phyloP scores from a whole-genome alignment of 2,329 filamentous ascomycete genomes.

The Dactylonectria macrodidyma region DNA sequence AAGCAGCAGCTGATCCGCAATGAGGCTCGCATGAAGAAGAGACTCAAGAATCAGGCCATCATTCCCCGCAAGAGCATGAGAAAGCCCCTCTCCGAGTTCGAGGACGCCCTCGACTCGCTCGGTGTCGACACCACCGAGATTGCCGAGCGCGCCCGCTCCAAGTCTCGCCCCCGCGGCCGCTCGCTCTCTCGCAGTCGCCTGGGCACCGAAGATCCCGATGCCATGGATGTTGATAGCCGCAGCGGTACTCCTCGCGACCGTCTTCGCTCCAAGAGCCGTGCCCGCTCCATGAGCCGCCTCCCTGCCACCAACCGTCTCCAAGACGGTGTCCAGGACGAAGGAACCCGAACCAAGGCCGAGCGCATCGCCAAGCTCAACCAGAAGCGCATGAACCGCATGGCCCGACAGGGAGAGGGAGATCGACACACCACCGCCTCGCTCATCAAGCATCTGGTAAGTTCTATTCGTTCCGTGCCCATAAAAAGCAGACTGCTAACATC shows the following conservation, averaged over 20 bases:
- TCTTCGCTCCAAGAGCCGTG: slow-evolving; percentile 81
- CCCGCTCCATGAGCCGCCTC: slow-evolving; percentile 73
- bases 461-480: slow-evolving; percentile 2
- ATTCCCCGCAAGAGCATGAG: slow-evolving; percentile 88
- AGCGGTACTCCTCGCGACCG: slow-evolving; percentile 66
- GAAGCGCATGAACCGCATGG: slow-evolving; percentile 99
- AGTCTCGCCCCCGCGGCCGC: slow-evolving; percentile 78
- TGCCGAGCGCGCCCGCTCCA: slow-evolving; percentile 78
- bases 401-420: slow-evolving; percentile 96
- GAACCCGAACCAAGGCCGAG: slow-evolving; percentile 83
- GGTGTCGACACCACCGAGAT: slow-evolving; percentile 87
- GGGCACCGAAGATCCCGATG: slow-evolving; percentile 75
- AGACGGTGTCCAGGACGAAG: slow-evolving; percentile 81
- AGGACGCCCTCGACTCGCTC: slow-evolving; percentile 86
- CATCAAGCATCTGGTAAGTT: slow-evolving; percentile 90
- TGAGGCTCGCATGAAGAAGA: slow-evolving; percentile 95
- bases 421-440: slow-evolving; percentile 86
- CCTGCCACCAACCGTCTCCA: slow-evolving; percentile 76
- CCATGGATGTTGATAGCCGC: slow-evolving; percentile 80
- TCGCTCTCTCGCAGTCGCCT: slow-evolving; percentile 74
- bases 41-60: slow-evolving; percentile 95
- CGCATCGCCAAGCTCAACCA: slow-evolving; percentile 90
- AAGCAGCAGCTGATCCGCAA: slow-evolving; percentile 94
- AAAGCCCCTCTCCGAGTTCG: slow-evolving; percentile 89
- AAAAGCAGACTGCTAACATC: slow-evolving; percentile 26